A percentile compares a stretch with the other conserved stretches of the same genome.
Conservation (phyloP, 2,329 filamentous ascomycete species). For the Colletotrichum sidae region DNA sequence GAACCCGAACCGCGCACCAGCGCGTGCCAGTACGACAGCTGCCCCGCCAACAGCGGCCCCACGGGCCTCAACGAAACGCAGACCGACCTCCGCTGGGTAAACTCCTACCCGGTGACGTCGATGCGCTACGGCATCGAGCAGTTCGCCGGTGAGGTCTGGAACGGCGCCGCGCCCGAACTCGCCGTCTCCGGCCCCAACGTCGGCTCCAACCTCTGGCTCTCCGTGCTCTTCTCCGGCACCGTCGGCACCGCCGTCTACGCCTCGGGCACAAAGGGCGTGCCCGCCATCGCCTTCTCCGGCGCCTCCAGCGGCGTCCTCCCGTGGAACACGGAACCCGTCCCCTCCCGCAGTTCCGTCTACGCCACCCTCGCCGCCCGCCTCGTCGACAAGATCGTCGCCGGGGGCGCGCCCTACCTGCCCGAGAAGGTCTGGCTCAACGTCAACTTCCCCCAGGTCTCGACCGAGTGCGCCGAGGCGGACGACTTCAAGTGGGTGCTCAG, state of each 20-base stretch:
- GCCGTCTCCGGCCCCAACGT: conserved; percentile 75
- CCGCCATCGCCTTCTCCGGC: conserved; percentile 77
- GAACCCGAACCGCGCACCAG: conserved; percentile 59
- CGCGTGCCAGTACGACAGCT: conserved; percentile 72
- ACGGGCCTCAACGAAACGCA: conserved; percentile 67
- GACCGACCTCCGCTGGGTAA: conserved; percentile 76
- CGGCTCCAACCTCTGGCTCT: conserved; percentile 66
- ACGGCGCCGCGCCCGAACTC: conserved; percentile 65
- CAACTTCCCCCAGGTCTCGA: conserved; percentile 68
- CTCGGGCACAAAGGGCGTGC: conserved; percentile 64
- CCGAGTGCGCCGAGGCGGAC: conserved; percentile 58
- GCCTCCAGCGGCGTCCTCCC: conserved; percentile 59
- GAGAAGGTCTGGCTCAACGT: conserved; percentile 73
- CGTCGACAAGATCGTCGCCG: conserved; percentile 64
- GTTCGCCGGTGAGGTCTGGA: conserved; percentile 65
- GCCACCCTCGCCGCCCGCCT: conserved; percentile 71
- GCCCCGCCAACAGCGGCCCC: conserved; percentile 65
- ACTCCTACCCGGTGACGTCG: conserved; percentile 74
- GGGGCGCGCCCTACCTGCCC: conserved; percentile 73
- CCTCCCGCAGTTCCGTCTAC: conserved; percentile 69
- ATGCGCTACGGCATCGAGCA: conserved; percentile 72
- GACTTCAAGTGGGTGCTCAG: conserved; percentile 74
- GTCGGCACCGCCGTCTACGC: conserved; percentile 74
- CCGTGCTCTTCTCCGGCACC: conserved; percentile 72
- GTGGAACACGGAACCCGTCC: conserved; percentile 65